Conservation (phyloP, 768 basidiomycete genomes). For the Mycena galericulata region DNA sequence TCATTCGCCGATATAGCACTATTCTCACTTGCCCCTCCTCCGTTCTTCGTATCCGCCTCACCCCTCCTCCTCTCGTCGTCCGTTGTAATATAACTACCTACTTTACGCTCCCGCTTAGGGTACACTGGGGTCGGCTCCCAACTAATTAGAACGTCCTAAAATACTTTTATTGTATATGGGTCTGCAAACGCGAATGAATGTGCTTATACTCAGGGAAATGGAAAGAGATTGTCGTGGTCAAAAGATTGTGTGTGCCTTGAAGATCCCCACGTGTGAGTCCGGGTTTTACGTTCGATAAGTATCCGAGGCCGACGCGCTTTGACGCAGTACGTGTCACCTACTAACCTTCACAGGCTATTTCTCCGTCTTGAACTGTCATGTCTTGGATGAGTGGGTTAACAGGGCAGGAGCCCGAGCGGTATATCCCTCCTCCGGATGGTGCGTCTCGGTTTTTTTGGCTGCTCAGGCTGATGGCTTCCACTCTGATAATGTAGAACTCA, state of each 20-base stretch:
- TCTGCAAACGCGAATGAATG: constrained; percentile 29
- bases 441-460: constrained; percentile 58
- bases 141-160: constrained; percentile 34
- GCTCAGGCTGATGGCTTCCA: constrained; percentile 53
- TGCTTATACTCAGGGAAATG: not conserved
- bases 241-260: too few species aligned
- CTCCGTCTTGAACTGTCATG: constrained; percentile 18
- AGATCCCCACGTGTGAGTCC: too few species aligned
- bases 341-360: not conserved
- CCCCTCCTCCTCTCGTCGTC: constrained; percentile 28
- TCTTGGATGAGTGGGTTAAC: constrained; percentile 33
- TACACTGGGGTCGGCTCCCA: constrained; percentile 39
- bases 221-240: too few species aligned
- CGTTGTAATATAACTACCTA: constrained; percentile 51
- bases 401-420: constrained; percentile 27
- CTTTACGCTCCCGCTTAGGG: constrained; percentile 41
- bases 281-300: too few species aligned
- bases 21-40: constrained; percentile 36
- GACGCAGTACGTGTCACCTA: constrained; percentile 25
- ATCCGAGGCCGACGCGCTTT: too few species aligned
- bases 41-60: constrained; percentile 14
- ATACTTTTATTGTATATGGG: constrained; percentile 34
- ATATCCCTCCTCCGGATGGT: constrained; percentile 28
- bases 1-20: constrained; percentile 39
- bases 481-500: constrained; percentile 55